Percentiles rank a stretch among this genome's conserved stretches.
phyloP scores from a whole-genome alignment of 305 asterid genomes.

The Petunia hybrid region DNA sequence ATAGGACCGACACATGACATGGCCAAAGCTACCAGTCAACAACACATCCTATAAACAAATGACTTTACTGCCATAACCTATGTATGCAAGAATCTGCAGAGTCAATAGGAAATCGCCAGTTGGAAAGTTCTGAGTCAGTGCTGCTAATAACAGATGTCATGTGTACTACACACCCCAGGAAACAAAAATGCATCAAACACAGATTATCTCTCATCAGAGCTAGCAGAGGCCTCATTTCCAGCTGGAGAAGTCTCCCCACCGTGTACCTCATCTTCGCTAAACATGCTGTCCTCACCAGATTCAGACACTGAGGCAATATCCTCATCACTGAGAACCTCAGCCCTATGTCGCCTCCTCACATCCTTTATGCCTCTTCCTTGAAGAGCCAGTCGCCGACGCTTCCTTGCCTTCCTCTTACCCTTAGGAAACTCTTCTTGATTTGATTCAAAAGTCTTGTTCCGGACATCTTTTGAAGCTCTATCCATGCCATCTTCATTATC shows the following conservation, averaged over 20 bases:
- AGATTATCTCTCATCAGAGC: slow-evolving; percentile 61
- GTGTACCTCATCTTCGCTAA: slow-evolving; percentile 79
- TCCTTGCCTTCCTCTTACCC: slow-evolving; percentile 87
- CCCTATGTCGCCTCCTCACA: slow-evolving; percentile 66
- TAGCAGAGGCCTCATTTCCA: slow-evolving; percentile 68
- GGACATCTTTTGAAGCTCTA: slow-evolving; percentile 52
- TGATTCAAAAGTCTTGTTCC: slow-evolving; percentile 64
- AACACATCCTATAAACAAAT: slow-evolving; percentile 4
- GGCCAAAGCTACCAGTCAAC: slow-evolving; percentile 16
- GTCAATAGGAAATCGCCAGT: slow-evolving; percentile 1
- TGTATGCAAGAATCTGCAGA: slow-evolving; percentile 6
- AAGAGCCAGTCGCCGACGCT: slow-evolving; percentile 72
- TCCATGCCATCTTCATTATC: slow-evolving; percentile 61
- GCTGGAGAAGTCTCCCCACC: slow-evolving; percentile 56
- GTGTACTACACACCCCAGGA: slow-evolving; percentile 9
- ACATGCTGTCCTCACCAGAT: slow-evolving; percentile 68
- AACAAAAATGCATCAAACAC: neutral
- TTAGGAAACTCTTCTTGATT: slow-evolving; percentile 87
- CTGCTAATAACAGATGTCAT: neutral
- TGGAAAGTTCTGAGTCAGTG: slow-evolving; percentile 10
- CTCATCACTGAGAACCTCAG: slow-evolving; percentile 73
- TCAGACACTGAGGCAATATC: slow-evolving; percentile 69
- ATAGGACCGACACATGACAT: neutral
- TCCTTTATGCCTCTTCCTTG: slow-evolving; percentile 66
- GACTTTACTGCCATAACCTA: slow-evolving; percentile 13